Evolutionary conservation across 2,329 filamentous ascomycete genomes (phyloP).

Genomic region (Neonectria ditissima): DNA sequence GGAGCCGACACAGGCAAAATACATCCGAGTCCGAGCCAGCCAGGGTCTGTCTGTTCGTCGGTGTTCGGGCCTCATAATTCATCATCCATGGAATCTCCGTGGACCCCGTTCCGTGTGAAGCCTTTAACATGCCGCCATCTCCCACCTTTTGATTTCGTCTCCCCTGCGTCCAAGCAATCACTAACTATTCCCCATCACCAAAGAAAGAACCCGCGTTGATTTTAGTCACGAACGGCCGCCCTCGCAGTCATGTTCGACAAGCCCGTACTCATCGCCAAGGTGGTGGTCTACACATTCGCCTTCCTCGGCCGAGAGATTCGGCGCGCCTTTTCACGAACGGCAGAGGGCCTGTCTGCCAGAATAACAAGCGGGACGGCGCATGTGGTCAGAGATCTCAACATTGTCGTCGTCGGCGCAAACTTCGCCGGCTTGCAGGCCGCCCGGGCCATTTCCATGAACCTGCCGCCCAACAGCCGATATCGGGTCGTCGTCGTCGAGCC

Average conservation of each 20-base stretch:
- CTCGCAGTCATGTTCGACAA: constrained; percentile 45
- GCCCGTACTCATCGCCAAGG: constrained; percentile 44
- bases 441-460: constrained; percentile 58
- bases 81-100: constrained; percentile 5
- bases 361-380: constrained; percentile 18
- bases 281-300: constrained; percentile 44
- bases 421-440: constrained; percentile 67
- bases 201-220: background rate
- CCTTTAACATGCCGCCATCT: background rate
- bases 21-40: background rate
- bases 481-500: constrained; percentile 68
- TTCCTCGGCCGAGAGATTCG: constrained; percentile 37
- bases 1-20: background rate
- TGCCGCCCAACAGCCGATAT: constrained; percentile 61
- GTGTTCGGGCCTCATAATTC: background rate
- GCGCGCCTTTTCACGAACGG: constrained; percentile 31
- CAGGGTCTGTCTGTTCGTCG: background rate
- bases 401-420: constrained; percentile 68
- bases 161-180: background rate
- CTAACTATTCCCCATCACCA: no score
- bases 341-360: constrained; percentile 27
- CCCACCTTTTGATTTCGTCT: background rate
- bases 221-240: background rate
- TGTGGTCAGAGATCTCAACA: constrained; percentile 52
- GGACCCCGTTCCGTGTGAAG: background rate